Evolutionary conservation across 2,329 filamentous ascomycete genomes (phyloP).

Genomic region (Zymoseptoria pseudotritici): DNA sequence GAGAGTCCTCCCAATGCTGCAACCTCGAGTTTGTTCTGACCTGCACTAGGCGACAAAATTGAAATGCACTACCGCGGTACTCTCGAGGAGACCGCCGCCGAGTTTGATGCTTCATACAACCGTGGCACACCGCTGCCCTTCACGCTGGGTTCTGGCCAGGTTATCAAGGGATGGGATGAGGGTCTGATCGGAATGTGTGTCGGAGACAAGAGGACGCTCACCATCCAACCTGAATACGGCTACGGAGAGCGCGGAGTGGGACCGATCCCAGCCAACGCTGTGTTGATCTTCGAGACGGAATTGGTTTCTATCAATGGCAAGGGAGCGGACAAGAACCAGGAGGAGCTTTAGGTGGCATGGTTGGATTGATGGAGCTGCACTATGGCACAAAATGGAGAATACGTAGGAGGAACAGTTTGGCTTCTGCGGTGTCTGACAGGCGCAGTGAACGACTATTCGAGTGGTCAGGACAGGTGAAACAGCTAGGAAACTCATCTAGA

Average conservation of each 20-base stretch:
- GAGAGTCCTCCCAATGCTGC: slow-evolving; percentile 2
- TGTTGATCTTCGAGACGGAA: slow-evolving; percentile 86
- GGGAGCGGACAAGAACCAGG: not conserved
- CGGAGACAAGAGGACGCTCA: slow-evolving; percentile 86
- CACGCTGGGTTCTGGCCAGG: slow-evolving; percentile 70
- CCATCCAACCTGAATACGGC: slow-evolving; percentile 73
- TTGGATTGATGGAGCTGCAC: not conserved
- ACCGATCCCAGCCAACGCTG: slow-evolving; percentile 78
- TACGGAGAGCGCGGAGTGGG: slow-evolving; percentile 75
- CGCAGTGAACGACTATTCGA: too few relatives aligned
- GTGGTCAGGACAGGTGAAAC: too few relatives aligned
- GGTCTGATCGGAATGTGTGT: slow-evolving; percentile 92
- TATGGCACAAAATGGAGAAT: not conserved
- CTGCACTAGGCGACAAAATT: slow-evolving; percentile 60
- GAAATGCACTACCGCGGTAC: slow-evolving; percentile 85
- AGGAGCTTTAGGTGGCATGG: slow-evolving; percentile 1
- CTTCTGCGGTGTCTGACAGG: too few relatives aligned
- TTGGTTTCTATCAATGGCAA: slow-evolving; percentile 69
- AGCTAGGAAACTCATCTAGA: too few relatives aligned
- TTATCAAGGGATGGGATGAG: slow-evolving; percentile 95
- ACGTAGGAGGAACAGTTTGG: not conserved
- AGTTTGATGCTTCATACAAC: slow-evolving; percentile 56
- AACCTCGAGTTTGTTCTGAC: not conserved
- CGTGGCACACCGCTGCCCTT: slow-evolving; percentile 72
- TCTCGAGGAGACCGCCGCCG: slow-evolving; percentile 57